Evolutionary conservation across 2,329 filamentous ascomycete genomes (phyloP), one percentile per base, ranked within the genome.

Genomic region (Cladosporium sp.): DNA sequence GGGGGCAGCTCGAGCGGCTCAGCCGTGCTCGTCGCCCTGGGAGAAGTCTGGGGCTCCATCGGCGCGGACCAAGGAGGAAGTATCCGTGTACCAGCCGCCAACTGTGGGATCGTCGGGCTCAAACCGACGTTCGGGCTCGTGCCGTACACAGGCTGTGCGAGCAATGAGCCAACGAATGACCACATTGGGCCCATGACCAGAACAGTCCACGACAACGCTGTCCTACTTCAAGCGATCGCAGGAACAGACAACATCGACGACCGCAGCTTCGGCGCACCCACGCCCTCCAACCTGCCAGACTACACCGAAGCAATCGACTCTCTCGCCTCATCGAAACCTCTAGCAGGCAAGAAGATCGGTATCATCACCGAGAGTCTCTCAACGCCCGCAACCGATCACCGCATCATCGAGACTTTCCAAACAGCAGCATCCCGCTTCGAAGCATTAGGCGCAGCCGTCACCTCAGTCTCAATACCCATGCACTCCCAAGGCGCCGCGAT

Each of bases 81-180:
- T 53, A 69, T 72, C 22, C 59, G 68, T 31, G 66, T 71, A 2
- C 69, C 70, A 2, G 61, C 67, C 2, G 66, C 67, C 0, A 67
- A 69, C 37, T 71, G 69, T 52, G 70, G 69, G 37, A 64, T 65
- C 42, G 61, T 68, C 6, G 66, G 64, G 31, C 55, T 67, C 45
- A 80, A 80, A 55, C 71, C 76, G 1, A 78, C 76, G 0, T 70
- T 74, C 58, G 76, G 76, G 0, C 62, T 79, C 2, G 68, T 79
- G 1, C 76, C 76, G 0, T 78, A 78, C 55, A 78, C 75, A 0
- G 76, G 75, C 1, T 73, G 75, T 7, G 70, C 66, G 22, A 63
- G 71, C 28, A 60, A 73, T 46, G 63, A 75, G 42, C 67, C 73
- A 0, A 70, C 70, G 44, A 68, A 72, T 40, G 76, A 79, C 56